A percentile compares a stretch with the other conserved stretches of the same genome.
Evolutionary conservation across 2,329 filamentous ascomycete species (phyloP).

Genomic region (Penicillium sp.): DNA sequence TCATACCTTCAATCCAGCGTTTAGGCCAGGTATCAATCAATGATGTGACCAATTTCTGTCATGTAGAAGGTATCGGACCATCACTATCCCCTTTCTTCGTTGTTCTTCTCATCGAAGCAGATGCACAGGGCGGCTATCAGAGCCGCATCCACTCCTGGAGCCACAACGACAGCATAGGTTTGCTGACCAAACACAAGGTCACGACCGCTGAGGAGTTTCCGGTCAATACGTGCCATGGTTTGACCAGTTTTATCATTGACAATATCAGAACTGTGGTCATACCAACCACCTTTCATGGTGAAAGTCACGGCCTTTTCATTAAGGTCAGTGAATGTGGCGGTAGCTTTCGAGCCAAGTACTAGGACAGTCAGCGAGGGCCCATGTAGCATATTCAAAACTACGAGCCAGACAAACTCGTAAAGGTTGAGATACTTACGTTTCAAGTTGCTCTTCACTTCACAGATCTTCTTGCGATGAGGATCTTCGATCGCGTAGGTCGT

Average conservation of each 20-base stretch:
- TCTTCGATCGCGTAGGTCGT: conserved; percentile 43
- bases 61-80: no score
- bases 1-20: no score
- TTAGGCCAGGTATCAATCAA: no score
- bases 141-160: conserved; percentile 68
- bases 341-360: conserved; percentile 31
- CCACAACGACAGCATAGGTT: conserved; percentile 67
- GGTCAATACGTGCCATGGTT: conserved; percentile 62
- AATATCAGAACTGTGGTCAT: conserved; percentile 53
- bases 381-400: background rate
- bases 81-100: no score
- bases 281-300: conserved; percentile 65
- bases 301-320: conserved; percentile 53
- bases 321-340: conserved; percentile 57
- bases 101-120: conserved; percentile 69
- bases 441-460: conserved; percentile 62
- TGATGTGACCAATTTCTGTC: no score
- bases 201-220: conserved; percentile 61
- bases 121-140: conserved; percentile 70
- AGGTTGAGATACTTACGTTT: conserved; percentile 56
- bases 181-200: conserved; percentile 66
- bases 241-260: conserved; percentile 54
- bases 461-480: conserved; percentile 51
- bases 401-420: no score
- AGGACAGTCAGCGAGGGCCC: conserved; percentile 8